Conservation (phyloP, 2,329 filamentous ascomycete genomes). For the Colletotrichum siamense region DNA sequence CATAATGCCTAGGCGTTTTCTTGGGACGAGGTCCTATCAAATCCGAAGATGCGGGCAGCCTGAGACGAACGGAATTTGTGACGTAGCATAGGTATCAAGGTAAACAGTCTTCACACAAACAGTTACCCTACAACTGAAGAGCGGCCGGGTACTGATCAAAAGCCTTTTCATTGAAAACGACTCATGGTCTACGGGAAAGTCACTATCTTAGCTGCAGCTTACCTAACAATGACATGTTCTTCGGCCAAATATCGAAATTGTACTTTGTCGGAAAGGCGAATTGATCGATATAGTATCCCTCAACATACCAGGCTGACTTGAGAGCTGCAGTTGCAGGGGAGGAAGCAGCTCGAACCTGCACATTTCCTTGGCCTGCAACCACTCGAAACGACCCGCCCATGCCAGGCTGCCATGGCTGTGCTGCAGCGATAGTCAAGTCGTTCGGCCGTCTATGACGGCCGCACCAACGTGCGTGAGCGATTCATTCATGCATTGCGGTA, state of each 20-base stretch:
- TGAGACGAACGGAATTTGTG: background rate
- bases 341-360: background rate
- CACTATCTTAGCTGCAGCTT: background rate
- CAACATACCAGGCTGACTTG: fast-evolving
- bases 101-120: no score
- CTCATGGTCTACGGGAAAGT: background rate
- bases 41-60: fast-evolving
- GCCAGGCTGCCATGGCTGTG: background rate
- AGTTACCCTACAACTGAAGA: no score
- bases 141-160: no score
- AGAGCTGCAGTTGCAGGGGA: background rate
- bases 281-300: background rate
- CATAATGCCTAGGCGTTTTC: background rate
- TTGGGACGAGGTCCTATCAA: background rate
- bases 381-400: background rate
- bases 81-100: no score
- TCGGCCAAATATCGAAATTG: background rate
- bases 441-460: background rate
- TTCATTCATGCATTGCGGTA: fast-evolving
- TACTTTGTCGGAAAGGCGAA: background rate
- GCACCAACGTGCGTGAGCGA: background rate
- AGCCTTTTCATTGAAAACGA: no score
- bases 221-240: background rate
- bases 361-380: fast-evolving
- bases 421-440: background rate